phyloP scores from a whole-genome alignment of 179 eudicot species.

The Pouteria campechiana region DNA sequence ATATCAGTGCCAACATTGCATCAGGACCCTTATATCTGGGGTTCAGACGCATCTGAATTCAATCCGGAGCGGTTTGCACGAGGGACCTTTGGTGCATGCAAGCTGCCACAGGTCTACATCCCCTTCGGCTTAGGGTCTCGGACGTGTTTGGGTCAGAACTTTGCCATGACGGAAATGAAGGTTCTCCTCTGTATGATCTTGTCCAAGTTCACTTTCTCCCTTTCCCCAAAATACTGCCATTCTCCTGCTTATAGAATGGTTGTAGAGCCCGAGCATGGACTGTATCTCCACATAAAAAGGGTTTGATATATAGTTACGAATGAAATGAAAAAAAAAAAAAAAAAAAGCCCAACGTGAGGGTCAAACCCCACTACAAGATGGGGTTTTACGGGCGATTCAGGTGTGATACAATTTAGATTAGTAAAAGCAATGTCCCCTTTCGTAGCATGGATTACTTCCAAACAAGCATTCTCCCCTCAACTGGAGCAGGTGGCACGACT shows the following conservation, averaged over 20 bases:
- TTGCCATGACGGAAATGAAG: slow-evolving; percentile 47
- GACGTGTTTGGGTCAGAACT: slow-evolving; percentile 46
- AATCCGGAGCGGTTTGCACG: slow-evolving; percentile 52
- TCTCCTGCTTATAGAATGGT: slow-evolving; percentile 49
- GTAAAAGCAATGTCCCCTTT: no score
- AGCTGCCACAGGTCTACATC: slow-evolving; percentile 40
- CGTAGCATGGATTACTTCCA: no score
- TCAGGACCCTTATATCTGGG: slow-evolving; percentile 46
- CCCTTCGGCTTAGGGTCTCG: slow-evolving; percentile 56
- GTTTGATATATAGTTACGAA: no score
- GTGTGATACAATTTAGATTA: no score
- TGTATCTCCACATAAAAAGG: slow-evolving; percentile 24
- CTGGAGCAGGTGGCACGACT: no score
- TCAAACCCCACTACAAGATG: no score
- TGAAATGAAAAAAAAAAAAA: no score
- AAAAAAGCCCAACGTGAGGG: no score
- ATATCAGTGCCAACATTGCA: slow-evolving; percentile 42
- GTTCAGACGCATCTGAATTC: slow-evolving; percentile 39
- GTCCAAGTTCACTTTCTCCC: slow-evolving; percentile 37
- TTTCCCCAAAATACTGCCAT: slow-evolving; percentile 50
- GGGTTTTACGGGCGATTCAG: no score
- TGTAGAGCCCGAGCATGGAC: slow-evolving; percentile 55
- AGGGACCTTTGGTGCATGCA: slow-evolving; percentile 50
- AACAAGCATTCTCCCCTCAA: no score
- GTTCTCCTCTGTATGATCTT: slow-evolving; percentile 30